Evolutionary conservation across 306 rosid species (phyloP), one percentile per base, ranked within the genome.

Genomic region (Glycyrrhiza uralensis): DNA sequence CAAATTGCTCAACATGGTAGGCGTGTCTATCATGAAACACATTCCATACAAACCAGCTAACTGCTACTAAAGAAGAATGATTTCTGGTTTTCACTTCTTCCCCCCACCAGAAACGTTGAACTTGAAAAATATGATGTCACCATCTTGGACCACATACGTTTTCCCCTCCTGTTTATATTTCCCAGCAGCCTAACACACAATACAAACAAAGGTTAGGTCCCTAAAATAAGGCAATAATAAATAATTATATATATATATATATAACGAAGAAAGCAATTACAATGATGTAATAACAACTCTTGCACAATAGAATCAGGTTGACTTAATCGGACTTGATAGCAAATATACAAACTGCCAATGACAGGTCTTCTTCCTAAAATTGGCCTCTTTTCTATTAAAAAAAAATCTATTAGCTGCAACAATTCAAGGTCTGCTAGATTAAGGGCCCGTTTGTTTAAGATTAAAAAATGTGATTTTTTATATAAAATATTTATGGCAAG

Each of bases 31-130:
- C 42, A 42, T 26, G 44, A 61, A 74, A 71, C 74, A 56, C 80
- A 68, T 9, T 69, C 71, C 62, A 49, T 79, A 79, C 49, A 62
- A 68, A 35, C 18, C 32, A 52, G 12, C 29, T 33, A 42, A 58
- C 15, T 29, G 45, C 15, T 45, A 50, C 39, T 18, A 58, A 19
- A 56, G 62, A 35, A 6, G 32, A 69, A 39, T n/a, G n/a, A n/a
- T 54, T 36, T 63, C 52, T 23, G 35, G 79, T 62, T 81, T n/a
- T 91, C 83, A 95, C 86, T 95, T 95, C 85, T 95, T 91, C 4
- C 99, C 99, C 32, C 99, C 97, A 7, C 99, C 97, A 18, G 99
- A 95, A 51, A 95, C 96, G 30, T 95, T 95, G 49, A 95, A 95
- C 84, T 95, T 95, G 78, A 95, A 95, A 78, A 95, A 89, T 79